Conservation (phyloP, 1,284 basidiomycete genomes). For the Moesziomyces sp. region DNA sequence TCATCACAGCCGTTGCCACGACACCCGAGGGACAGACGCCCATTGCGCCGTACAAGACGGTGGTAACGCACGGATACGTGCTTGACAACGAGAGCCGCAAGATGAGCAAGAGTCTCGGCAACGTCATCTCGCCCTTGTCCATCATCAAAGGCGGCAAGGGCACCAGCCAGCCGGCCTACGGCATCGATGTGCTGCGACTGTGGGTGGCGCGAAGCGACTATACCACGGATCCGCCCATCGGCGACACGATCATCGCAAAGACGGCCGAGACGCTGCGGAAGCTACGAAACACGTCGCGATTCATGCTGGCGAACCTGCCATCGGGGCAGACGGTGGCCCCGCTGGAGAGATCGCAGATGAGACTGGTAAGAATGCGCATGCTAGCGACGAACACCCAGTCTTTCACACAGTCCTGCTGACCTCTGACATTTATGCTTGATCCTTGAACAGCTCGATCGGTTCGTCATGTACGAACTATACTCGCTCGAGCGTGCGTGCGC, state of each 20-base stretch:
- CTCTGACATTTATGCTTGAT: not conserved
- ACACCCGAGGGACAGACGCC: constrained; percentile 51
- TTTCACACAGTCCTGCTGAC: not conserved
- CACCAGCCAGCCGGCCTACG: constrained; percentile 80
- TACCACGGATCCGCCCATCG: constrained; percentile 86
- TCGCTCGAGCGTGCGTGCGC: constrained; percentile 77
- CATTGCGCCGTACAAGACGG: constrained; percentile 77
- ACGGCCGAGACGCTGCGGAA: constrained; percentile 83
- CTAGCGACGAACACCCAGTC: no score
- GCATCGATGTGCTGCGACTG: constrained; percentile 85
- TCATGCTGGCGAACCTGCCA: constrained; percentile 80
- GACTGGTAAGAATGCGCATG: constrained; percentile 13
- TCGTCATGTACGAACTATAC: constrained; percentile 85
- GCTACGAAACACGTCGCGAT: constrained; percentile 88
- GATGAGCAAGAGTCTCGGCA: constrained; percentile 98
- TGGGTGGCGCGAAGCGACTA: constrained; percentile 95
- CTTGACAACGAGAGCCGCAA: constrained; percentile 90
- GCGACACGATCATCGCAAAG: constrained; percentile 80
- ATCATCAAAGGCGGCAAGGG: constrained; percentile 78
- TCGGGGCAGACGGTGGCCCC: constrained; percentile 1
- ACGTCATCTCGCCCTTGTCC: constrained; percentile 85
- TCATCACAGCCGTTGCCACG: constrained; percentile 81
- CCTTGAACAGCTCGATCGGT: constrained; percentile 69
- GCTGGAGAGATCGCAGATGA: constrained; percentile 34
- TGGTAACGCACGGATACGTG: constrained; percentile 98